Evolutionary conservation across 2,329 filamentous ascomycete genomes (phyloP).

Genomic region (Xylaria sp.): DNA sequence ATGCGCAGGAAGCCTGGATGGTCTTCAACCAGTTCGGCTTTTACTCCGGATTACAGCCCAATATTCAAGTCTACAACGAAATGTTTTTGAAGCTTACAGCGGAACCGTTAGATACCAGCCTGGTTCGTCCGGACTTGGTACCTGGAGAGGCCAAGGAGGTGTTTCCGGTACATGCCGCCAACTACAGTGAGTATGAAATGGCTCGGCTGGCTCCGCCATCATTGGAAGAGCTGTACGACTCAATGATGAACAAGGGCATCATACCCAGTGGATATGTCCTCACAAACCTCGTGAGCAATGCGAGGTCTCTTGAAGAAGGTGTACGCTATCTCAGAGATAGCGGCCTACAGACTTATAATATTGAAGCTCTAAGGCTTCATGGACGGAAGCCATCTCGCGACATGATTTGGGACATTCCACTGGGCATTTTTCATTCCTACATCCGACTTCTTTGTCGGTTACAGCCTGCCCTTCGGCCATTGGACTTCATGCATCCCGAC

Average conservation of each 20-base stretch:
- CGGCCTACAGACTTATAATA: conserved; percentile 23
- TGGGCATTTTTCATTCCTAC: conserved; percentile 44
- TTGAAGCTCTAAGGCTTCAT: conserved; percentile 21
- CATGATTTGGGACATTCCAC: conserved; percentile 30
- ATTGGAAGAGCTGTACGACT: conserved; percentile 51
- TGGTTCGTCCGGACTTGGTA: conserved; percentile 30
- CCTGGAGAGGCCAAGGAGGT: conserved; percentile 58
- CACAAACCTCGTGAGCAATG: conserved; percentile 50
- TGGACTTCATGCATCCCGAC: conserved; percentile 19
- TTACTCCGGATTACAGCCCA: conserved; percentile 24
- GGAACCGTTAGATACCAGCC: conserved; percentile 25
- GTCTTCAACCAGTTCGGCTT: conserved; percentile 24
- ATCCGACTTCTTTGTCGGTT: conserved; percentile 45
- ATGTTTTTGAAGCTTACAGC: conserved; percentile 56
- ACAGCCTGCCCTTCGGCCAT: conserved; percentile 28
- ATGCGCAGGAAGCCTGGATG: conserved; percentile 56
- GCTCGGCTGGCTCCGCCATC: conserved; percentile 57
- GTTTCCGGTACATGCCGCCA: conserved; percentile 50
- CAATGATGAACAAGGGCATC: conserved; percentile 50
- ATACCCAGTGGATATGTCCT: conserved; percentile 47
- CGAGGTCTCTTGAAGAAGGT: conserved; percentile 43
- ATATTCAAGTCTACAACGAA: conserved; percentile 51
- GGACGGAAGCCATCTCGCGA: conserved; percentile 18
- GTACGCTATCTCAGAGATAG: conserved; percentile 47
- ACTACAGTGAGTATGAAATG: conserved; percentile 59